These are phyloP conservation scores for Stephanocyclus meneghinianus DNA, from an alignment of 352 stramenopile genomes.

Conservation along the genomic window DNA sequence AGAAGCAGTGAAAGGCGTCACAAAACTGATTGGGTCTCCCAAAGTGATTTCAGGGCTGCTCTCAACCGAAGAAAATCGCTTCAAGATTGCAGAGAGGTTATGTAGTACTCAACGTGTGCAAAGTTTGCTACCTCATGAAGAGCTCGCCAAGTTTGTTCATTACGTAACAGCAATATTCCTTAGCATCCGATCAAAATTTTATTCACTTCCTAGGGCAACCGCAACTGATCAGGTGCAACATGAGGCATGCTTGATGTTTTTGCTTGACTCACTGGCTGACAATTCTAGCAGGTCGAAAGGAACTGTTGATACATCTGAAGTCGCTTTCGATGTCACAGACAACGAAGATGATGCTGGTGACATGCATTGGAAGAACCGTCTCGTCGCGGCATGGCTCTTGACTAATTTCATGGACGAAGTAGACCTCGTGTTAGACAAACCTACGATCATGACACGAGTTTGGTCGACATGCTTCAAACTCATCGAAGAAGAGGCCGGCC, in stretches of 20 bases:
- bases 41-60: slow-evolving; percentile 68
- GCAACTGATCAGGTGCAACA: slow-evolving; percentile 55
- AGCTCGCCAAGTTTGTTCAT: slow-evolving; percentile 79
- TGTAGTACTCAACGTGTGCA: slow-evolving; percentile 72
- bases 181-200: slow-evolving; percentile 68
- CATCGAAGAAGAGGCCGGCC: slow-evolving; percentile 72
- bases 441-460: slow-evolving; percentile 42
- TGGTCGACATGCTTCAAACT: slow-evolving; percentile 73
- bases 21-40: slow-evolving; percentile 63
- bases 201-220: slow-evolving; percentile 53
- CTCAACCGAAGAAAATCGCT: slow-evolving; percentile 52
- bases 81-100: slow-evolving; percentile 66
- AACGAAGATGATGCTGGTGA: slow-evolving; percentile 52
- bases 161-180: slow-evolving; percentile 79
- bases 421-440: slow-evolving; percentile 54
- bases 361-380: slow-evolving; percentile 78
- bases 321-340: slow-evolving; percentile 23
- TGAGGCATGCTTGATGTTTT: slow-evolving; percentile 61
- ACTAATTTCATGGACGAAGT: slow-evolving; percentile 68
- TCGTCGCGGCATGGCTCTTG: slow-evolving; percentile 77
- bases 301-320: background rate
- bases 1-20: slow-evolving; percentile 80
- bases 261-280: slow-evolving; percentile 56
- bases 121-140: slow-evolving; percentile 73
- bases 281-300: background rate